Evolutionary conservation across 768 basidiomycete genomes (phyloP), one percentile per base, ranked within the genome.

Genomic region (Tylopilus balloui): DNA sequence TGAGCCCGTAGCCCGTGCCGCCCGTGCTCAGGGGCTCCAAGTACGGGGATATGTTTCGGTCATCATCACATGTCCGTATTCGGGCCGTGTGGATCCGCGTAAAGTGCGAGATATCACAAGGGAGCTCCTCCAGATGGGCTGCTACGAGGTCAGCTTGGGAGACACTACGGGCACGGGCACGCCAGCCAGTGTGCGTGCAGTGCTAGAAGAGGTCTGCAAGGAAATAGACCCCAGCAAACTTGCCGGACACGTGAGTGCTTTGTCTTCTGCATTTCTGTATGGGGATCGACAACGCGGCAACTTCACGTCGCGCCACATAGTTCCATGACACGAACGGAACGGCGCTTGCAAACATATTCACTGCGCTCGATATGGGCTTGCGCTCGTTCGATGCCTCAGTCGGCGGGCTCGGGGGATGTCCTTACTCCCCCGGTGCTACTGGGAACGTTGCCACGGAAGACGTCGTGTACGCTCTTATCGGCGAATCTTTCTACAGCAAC

Each of bases 391-490:
- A 88, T 61, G 75, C 88, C 2, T 84, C 87, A 1, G 81, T 96
- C 15, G 92, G 86, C 15, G 93, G 94, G 0, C 81, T 97, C 1
- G 94, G 95, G 3, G 92, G 94, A 15, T 97, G 95, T 61, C 94
- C 94, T 3, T 98, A 91, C 68, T 92, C 94, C 1, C 95, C 94
- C 2, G 93, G 93, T 6, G 93, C 94, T 13, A 93, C 92, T 0
- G 94, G 95, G 14, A 96, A 96, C 57, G 89, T 96, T 15, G 85
- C 92, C 0, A 97, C 95, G 0, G 94, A 98, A 58, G 89, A 95
- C 56, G 80, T 95, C 1, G 73, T 95, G 9, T 92, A 96, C 54
- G 86, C 88, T 0, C 76, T 98, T 8, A 53, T 78, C 75, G 57
- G 82, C 70, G 43, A 84, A 83, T 10, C 74, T 70, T 39, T 82